phyloP scores from a whole-genome alignment of 768 basidiomycete genomes.

The Termitomyces sp. region DNA sequence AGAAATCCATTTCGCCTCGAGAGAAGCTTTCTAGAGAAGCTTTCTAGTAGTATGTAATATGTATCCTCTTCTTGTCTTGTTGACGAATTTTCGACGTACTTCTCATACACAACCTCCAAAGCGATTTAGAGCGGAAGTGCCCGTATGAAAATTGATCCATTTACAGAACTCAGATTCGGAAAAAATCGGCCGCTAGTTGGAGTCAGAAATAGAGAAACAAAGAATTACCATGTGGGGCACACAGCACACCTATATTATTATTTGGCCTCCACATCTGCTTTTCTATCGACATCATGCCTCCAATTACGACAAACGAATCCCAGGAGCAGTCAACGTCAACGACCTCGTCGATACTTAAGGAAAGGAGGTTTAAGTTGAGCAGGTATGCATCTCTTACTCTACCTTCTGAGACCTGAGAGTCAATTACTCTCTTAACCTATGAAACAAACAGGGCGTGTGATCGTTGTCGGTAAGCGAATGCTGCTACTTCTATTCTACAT shows the following conservation, averaged over 20 bases:
- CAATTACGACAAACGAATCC: constrained; percentile 33
- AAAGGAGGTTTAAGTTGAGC: constrained; percentile 83
- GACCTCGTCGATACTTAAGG: constrained; percentile 56
- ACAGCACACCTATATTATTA: constrained; percentile 17
- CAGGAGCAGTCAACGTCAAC: constrained; percentile 36
- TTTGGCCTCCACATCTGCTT: constrained; percentile 19
- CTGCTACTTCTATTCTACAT: neutral
- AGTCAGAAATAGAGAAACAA: constrained; percentile 11
- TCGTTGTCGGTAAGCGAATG: constrained; percentile 70
- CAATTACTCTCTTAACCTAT: constrained; percentile 1
- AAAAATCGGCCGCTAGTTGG: constrained; percentile 28
- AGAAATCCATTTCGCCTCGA: too few species aligned
- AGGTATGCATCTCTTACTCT: constrained; percentile 41
- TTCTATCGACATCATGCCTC: constrained; percentile 38
- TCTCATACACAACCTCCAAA: neutral
- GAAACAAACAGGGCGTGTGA: constrained; percentile 68
- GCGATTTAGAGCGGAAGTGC: neutral
- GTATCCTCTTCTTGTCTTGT: neutral
- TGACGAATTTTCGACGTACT: neutral
- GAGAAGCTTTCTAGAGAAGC: too few species aligned
- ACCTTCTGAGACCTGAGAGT: neutral
- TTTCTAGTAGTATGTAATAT: too few species aligned
- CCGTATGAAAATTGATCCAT: constrained; percentile 1
- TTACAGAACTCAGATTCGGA: constrained; percentile 20
- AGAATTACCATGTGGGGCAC: constrained; percentile 8